Base-by-base conservation (phyloP, 2,329 filamentous ascomycete species). In the Aureobasidium musti region DNA sequence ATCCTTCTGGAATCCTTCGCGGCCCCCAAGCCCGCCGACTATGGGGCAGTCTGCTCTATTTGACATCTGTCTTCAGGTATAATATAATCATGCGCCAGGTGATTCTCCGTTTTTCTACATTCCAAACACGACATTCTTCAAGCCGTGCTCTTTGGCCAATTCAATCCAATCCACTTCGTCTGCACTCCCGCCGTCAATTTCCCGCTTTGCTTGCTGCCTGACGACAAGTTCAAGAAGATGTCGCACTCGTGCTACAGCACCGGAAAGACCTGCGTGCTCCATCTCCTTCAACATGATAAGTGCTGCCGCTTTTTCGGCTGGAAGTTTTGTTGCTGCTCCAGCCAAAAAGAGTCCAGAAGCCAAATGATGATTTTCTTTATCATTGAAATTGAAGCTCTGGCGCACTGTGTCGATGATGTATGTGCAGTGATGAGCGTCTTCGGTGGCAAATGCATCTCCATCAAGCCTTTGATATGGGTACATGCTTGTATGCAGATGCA, bases 321-420 rank as follows among this genome's bases (percentile, higher is more conserved):
- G 75, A 21, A 78, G 74, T 1, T 71, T 75, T 1, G 78, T 75
- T 17, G 79, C 79, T n/a, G 81, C 78, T 3, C 83, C 84, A 0
- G 83, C 82, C 66, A 86, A 79, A 71, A 86, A 86, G 0, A 85
- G 69, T 0, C 83, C 83, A 67, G 85, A 84, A 2, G 83, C 77
- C 5, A 83, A 71, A 67, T 82, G 82, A 2, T 82, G 78, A n/a
- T 76, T 74, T 28, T 66, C 63, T n/a, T 52, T 64, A 30, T 66
- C 65, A 10, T 57, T 41, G 28, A 43, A 57, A 14, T 33, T 47
- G 2, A 68, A 53, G 7, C 39, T 63, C 17, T 56, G 56, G 26
- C 77, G 74, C 2, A 79, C 79, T 14, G 82, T 74, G 7, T 78
- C 75, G 2, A 84, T 72, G 60, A 86, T 83, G 50, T 79, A 75